Conservation (phyloP, 2,329 filamentous ascomycete genomes). For the Fusarium fracticaudum region DNA sequence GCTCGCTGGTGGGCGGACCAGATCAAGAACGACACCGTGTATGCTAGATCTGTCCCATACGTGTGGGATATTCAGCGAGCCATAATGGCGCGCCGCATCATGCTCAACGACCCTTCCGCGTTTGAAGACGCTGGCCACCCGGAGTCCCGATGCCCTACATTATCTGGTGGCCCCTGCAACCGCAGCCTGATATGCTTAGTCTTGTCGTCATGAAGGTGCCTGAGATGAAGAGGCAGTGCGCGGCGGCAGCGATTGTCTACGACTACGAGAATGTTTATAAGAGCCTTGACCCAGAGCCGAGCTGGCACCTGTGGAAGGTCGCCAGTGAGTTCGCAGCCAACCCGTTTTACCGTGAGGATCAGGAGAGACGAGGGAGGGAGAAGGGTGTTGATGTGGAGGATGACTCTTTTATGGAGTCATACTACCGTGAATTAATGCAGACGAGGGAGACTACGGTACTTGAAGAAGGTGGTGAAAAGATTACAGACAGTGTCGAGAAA, state of each 20-base stretch:
- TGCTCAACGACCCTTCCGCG: background rate
- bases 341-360: background rate
- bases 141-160: background rate
- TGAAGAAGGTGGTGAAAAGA: background rate
- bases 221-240: background rate
- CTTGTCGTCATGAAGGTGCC: background rate
- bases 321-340: background rate
- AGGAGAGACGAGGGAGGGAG: background rate
- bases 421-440: background rate
- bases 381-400: background rate
- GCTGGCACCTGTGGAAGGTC: background rate
- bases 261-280: background rate
- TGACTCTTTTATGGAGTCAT: background rate
- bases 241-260: background rate
- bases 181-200: background rate
- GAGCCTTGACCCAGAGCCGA: background rate
- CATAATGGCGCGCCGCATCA: background rate
- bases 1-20: background rate
- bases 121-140: background rate
- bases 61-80: background rate
- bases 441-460: background rate
- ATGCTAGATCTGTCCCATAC: background rate
- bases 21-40: background rate
- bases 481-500: background rate
- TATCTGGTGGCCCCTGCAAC: background rate